These are phyloP conservation scores for Pelargonium hybrid DNA, from an alignment of 441 rosid species.

Conservation along the genomic window DNA sequence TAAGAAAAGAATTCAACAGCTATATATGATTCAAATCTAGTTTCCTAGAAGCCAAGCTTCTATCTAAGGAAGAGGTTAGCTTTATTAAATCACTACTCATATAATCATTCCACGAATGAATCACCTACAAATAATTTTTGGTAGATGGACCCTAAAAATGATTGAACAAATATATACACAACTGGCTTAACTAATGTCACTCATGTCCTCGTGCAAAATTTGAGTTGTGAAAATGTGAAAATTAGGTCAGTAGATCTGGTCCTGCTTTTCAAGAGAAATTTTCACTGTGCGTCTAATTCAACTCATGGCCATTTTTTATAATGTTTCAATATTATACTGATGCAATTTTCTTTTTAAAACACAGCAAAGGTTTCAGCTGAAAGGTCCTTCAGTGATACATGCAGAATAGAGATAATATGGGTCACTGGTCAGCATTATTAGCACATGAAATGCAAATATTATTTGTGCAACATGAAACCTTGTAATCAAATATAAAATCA, in stretches of 20 bases:
- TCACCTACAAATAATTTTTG: not conserved
- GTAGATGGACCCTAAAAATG: not conserved
- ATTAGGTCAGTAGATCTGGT: not conserved
- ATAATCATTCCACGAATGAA: not conserved
- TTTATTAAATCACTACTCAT: not conserved
- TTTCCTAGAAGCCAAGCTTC: not conserved
- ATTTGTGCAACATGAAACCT: not conserved
- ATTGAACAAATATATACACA: not conserved
- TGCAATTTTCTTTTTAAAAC: not conserved
- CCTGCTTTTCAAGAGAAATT: not conserved
- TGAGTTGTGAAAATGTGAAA: not conserved
- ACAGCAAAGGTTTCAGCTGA: not conserved
- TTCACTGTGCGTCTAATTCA: not conserved
- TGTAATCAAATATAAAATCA: not conserved
- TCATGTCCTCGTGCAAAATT: not conserved
- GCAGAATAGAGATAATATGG: not conserved
- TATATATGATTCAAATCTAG: not conserved
- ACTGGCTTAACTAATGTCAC: not conserved
- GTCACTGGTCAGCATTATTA: not conserved
- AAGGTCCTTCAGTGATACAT: not conserved
- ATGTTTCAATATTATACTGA: not conserved
- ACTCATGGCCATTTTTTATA: not conserved
- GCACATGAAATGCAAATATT: not conserved
- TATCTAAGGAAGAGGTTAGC: not conserved
- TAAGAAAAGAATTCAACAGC: not conserved